Conservation (phyloP, 768 basidiomycete genomes). For the Trametes elegans region DNA sequence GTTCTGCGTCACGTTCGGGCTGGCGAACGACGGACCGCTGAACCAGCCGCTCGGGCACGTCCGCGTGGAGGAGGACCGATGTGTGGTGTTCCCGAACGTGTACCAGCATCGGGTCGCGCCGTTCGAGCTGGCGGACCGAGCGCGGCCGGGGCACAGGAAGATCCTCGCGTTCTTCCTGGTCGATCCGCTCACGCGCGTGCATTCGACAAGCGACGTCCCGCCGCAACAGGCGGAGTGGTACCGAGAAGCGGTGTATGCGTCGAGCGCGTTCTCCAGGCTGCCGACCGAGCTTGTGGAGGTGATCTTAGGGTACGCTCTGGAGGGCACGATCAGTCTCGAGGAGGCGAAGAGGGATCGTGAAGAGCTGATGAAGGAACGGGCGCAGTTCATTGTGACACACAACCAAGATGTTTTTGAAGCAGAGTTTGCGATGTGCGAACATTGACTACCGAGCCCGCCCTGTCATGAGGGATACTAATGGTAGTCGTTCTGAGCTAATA, state of each 20-base stretch:
- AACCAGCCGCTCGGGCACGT: constrained; percentile 31
- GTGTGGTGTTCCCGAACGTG: constrained; percentile 37
- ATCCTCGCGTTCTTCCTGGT: constrained; percentile 39
- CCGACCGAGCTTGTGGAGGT: constrained; percentile 21
- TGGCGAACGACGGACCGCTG: background rate
- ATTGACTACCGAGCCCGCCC: too few species aligned
- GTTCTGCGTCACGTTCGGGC: background rate
- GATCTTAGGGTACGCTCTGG: constrained; percentile 11
- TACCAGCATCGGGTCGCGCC: constrained; percentile 38
- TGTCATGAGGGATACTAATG: background rate
- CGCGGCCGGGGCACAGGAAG: constrained; percentile 37
- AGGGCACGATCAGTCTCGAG: constrained; percentile 10
- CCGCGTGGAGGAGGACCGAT: constrained; percentile 26
- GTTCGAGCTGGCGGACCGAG: constrained; percentile 33
- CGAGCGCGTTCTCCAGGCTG: constrained; percentile 3
- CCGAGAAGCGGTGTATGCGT: background rate
- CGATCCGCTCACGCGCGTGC: constrained; percentile 32
- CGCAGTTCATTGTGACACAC: constrained; percentile 10
- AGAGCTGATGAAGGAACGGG: constrained; percentile 24
- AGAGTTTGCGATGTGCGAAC: constrained; percentile 21
- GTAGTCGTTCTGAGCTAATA: background rate
- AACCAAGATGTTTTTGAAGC: constrained; percentile 9
- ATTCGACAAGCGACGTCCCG: constrained; percentile 32
- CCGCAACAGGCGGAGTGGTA: constrained; percentile 34
- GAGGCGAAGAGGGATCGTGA: constrained; percentile 16